Conservation (phyloP, 805 yeast genomes). For the Maudiozyma bulderi region DNA sequence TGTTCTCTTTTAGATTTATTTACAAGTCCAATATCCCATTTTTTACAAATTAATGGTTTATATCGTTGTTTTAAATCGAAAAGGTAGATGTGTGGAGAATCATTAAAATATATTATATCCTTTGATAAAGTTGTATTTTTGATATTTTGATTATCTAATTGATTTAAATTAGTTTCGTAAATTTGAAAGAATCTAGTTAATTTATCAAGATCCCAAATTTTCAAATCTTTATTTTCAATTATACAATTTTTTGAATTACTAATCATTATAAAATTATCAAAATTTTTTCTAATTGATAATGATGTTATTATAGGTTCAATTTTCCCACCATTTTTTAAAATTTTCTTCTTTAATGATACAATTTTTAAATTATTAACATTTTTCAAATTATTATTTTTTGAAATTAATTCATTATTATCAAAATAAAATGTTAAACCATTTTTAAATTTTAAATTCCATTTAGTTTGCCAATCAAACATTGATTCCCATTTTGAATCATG, state of each 20-base stretch:
- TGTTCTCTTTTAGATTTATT: constrained; percentile 23
- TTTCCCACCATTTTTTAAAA: constrained; percentile 38
- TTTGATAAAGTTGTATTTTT: neutral
- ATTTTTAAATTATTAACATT: constrained; percentile 11
- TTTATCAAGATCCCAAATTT: constrained; percentile 82
- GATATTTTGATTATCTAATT: neutral
- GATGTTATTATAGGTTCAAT: too few species aligned
- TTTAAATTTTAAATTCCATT: constrained; percentile 52
- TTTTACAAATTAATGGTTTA: constrained; percentile 70
- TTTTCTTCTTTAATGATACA: constrained; percentile 20
- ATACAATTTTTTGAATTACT: constrained; percentile 21
- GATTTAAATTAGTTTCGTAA: constrained; percentile 33
- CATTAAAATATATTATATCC: constrained; percentile 3
- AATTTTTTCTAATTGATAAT: too few species aligned
- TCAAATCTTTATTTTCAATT: constrained; percentile 43
- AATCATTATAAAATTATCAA: neutral
- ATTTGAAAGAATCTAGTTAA: constrained; percentile 65
- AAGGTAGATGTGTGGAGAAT: constrained; percentile 49
- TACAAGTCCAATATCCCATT: constrained; percentile 45
- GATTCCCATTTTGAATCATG: constrained; percentile 24
- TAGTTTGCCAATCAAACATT: constrained; percentile 45
- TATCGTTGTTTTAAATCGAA: constrained; percentile 67
- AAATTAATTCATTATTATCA: constrained; percentile 31
- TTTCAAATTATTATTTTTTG: neutral
- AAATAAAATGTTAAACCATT: constrained; percentile 45